These are phyloP conservation scores for Puya raimondii DNA, from an alignment of 176 grass and related monocot species.

Conservation along the genomic window DNA sequence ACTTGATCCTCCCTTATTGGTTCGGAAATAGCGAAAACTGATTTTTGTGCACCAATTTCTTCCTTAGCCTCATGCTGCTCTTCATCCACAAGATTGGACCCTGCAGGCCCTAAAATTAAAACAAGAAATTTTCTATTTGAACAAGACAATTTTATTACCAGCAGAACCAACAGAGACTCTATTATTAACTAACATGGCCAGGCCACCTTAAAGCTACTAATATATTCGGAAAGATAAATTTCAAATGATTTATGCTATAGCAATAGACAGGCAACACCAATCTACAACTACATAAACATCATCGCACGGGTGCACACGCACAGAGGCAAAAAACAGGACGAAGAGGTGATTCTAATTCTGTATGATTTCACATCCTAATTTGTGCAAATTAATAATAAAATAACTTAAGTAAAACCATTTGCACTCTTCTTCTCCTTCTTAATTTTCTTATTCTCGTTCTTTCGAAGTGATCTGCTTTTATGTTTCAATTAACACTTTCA, in stretches of 20 bases:
- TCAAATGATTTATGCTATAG: not conserved
- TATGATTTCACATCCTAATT: no score
- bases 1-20: constrained; percentile 65
- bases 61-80: not conserved
- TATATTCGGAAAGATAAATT: not conserved
- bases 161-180: no score
- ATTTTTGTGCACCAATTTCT: constrained; percentile 11
- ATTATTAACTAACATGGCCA: not conserved
- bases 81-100: not conserved
- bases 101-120: not conserved
- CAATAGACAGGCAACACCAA: not conserved
- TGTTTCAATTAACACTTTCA: no score
- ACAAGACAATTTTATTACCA: no score
- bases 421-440: no score
- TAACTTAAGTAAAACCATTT: no score
- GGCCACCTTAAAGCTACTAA: not conserved
- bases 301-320: no score
- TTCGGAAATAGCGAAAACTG: constrained; percentile 29
- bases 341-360: no score
- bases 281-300: not conserved
- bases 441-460: no score
- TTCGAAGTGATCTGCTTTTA: no score
- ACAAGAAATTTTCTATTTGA: not conserved
- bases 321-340: no score
- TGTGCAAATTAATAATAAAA: no score